Evolutionary conservation across 2,329 filamentous ascomycete genomes (phyloP).

Genomic region (Colletotrichum tropicicola): DNA sequence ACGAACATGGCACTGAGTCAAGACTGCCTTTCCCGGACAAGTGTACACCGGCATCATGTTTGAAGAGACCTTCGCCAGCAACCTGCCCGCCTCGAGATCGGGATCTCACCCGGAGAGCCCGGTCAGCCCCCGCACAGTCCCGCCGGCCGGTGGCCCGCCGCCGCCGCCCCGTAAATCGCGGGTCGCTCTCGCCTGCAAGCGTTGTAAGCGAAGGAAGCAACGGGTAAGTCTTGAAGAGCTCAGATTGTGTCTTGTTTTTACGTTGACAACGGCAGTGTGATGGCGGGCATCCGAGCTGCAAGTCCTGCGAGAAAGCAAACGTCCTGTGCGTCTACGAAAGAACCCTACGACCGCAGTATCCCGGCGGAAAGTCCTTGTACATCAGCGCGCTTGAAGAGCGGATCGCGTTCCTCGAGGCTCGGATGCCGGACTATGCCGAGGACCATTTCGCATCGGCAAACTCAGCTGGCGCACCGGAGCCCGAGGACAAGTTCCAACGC

Average conservation of each 20-base stretch:
- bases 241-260: neutral
- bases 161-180: conserved; percentile 30
- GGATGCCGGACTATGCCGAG: conserved; percentile 36
- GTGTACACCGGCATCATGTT: conserved; percentile 19
- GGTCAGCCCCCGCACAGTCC: conserved; percentile 18
- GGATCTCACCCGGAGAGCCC: conserved; percentile 14
- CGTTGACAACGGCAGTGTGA: conserved; percentile 31
- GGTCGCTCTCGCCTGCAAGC: conserved; percentile 36
- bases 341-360: conserved; percentile 36
- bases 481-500: neutral
- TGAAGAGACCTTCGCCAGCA: neutral
- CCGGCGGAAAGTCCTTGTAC: conserved; percentile 38
- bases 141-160: neutral
- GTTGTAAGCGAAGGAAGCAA: conserved; percentile 38
- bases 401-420: conserved; percentile 39
- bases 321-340: conserved; percentile 36
- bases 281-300: conserved; percentile 36
- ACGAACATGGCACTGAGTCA: too few species aligned
- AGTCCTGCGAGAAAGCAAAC: conserved; percentile 34
- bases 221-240: conserved; percentile 23
- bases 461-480: neutral
- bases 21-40: neutral
- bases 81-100: neutral
- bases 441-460: conserved; percentile 34
- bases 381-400: conserved; percentile 39